Base-by-base conservation (phyloP, 176 grass and related monocot species). In the Poa annua region DNA sequence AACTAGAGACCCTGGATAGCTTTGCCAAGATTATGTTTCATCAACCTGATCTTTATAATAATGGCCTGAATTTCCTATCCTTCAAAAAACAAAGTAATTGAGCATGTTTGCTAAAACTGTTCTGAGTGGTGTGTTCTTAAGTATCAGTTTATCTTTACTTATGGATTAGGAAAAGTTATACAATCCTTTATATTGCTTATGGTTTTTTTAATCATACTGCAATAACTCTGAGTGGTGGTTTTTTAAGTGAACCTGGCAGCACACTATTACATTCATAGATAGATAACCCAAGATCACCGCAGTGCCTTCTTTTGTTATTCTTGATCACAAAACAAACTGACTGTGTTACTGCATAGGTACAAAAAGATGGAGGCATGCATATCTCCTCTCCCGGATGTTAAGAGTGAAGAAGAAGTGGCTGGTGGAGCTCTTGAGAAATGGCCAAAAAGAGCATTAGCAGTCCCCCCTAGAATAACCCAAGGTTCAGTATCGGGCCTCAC, bases 301-400 rank as follows among this genome's bases (percentile, higher is more conserved):
- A 42, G 24, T 36, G 21, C 51, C 10, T 33, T 44, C 15, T 32
- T n/a, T 71, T 32, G 35, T 59, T 71, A 71, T 59, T 44, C 3
- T 34, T 72, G 15, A 72, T 34, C 24, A 82, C 38, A 21, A 47
- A 73, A 49, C 39, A 62, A 62, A 62, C 26, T 83, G 19, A 55
- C 24, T 47, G 77, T 59, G 33, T 63, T 39, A 66, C 74, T 29
- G 39, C 48, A 50, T 83, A 90, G 88, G 88, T 86, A 90, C 66
- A 86, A 86, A 84, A 90, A 90, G 79, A 96, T 96, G 94, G 91
- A 96, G 74, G 76, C 86, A 33, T 96, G 94, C 82, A 93, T 96
- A 80, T 91, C 94, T 55, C 86, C 94, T 78, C 78, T 96, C 29
- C 91, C 94, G 12, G 86, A 87, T 47, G 88, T 91, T 73, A 90